Percentiles rank a stretch among this genome's conserved stretches.
Conservation (phyloP, 1,284 basidiomycete species). For the Trametes sp. region DNA sequence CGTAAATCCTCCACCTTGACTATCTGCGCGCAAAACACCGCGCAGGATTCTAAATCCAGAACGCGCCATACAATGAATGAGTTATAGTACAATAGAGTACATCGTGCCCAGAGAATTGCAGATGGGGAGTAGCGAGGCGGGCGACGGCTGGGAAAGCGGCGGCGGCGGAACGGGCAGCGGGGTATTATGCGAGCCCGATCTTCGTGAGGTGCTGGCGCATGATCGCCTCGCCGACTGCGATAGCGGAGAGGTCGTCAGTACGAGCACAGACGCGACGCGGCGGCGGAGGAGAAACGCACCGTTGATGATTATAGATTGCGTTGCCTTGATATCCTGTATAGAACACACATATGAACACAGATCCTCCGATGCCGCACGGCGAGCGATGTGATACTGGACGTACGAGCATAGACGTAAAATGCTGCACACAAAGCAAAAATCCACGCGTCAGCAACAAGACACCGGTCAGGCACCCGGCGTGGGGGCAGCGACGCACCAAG, state of each 20-base stretch:
- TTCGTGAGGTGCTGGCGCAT: constrained; percentile 33
- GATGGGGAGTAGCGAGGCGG: neutral
- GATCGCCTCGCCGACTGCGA: constrained; percentile 31
- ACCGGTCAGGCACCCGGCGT: neutral
- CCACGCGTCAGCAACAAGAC: neutral
- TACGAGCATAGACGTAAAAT: constrained; percentile 81
- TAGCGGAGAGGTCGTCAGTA: neutral
- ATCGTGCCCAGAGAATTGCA: neutral
- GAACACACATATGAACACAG: neutral
- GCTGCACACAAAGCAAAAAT: constrained; percentile 48
- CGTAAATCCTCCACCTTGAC: too few relatives aligned
- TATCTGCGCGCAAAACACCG: too few relatives aligned
- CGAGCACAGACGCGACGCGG: neutral
- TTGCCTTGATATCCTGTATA: constrained; percentile 71
- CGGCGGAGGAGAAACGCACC: constrained; percentile 51
- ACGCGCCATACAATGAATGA: neutral
- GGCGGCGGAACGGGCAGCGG: neutral
- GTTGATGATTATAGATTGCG: constrained; percentile 76
- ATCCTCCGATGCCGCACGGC: neutral
- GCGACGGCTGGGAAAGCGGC: neutral
- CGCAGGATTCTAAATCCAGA: too few relatives aligned
- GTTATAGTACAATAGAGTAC: neutral
- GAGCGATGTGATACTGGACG: constrained; percentile 34
- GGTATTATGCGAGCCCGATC: constrained; percentile 32
- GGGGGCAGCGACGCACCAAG: constrained; percentile 54